phyloP scores from a whole-genome alignment of 2,329 filamentous ascomycete genomes.

The Verticillium dahliae region DNA sequence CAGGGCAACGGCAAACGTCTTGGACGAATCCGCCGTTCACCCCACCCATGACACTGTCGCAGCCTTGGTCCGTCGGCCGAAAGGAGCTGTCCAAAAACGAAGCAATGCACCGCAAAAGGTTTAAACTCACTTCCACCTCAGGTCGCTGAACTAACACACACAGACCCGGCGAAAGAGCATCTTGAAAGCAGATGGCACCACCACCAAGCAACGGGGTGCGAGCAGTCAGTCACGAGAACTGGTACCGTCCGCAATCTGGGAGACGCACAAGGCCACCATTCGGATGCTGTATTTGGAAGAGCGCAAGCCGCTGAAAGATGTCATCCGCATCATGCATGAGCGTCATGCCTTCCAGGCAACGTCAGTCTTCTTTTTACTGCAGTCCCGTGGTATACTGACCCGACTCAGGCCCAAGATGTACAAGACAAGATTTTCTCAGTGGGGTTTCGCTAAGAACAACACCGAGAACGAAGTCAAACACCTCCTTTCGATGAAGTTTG shows the following conservation, averaged over 20 bases:
- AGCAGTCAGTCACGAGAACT: conserved; percentile 33
- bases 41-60: background rate
- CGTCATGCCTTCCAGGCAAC: conserved; percentile 41
- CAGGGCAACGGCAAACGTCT: background rate
- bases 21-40: background rate
- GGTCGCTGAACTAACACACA: background rate
- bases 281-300: conserved; percentile 40
- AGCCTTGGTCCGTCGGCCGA: background rate
- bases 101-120: background rate
- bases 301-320: conserved; percentile 43
- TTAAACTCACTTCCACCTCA: background rate
- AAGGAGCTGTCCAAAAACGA: background rate
- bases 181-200: background rate
- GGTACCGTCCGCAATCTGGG: conserved; percentile 39
- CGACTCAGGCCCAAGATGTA: conserved; percentile 45
- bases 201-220: conserved; percentile 20
- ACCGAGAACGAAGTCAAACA: conserved; percentile 46
- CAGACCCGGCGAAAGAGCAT: background rate
- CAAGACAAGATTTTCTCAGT: conserved; percentile 47
- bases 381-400: background rate
- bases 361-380: conserved; percentile 23
- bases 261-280: conserved; percentile 39
- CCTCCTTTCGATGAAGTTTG: conserved; percentile 45
- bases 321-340: conserved; percentile 44
- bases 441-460: conserved; percentile 50